phyloP scores from a whole-genome alignment of 2,329 filamentous ascomycete species.

The Domatiomyces catenatus region DNA sequence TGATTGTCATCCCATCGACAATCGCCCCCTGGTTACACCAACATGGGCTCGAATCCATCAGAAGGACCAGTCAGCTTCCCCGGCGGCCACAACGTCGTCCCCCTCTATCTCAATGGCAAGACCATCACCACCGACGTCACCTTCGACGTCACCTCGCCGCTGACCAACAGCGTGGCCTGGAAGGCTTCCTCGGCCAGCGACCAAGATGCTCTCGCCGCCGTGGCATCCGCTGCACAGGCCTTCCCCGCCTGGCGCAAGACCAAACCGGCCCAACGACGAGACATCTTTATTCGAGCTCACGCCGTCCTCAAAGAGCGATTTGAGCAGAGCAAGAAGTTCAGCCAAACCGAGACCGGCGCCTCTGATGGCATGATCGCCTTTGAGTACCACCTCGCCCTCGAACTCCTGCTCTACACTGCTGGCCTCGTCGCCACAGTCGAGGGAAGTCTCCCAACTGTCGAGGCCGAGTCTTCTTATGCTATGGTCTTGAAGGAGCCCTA shows the following conservation, averaged over 20 bases:
- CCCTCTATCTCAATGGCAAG: constrained; percentile 29
- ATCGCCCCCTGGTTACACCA: too few relatives aligned
- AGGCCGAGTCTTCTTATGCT: background rate
- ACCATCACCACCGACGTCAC: constrained; percentile 23
- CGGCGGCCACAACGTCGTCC: constrained; percentile 13
- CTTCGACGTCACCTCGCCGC: constrained; percentile 40
- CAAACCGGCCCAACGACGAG: constrained; percentile 44
- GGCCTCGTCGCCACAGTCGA: constrained; percentile 1
- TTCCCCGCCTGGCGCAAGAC: constrained; percentile 53
- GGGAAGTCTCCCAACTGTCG: background rate
- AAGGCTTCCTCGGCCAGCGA: constrained; percentile 42
- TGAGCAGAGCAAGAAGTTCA: constrained; percentile 47
- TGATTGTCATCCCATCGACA: too few relatives aligned
- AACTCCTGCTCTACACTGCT: constrained; percentile 1
- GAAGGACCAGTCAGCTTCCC: background rate
- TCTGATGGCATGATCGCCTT: constrained; percentile 22
- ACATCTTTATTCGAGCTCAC: constrained; percentile 53
- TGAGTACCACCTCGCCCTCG: constrained; percentile 1
- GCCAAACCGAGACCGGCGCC: constrained; percentile 43
- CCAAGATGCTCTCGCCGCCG: constrained; percentile 39
- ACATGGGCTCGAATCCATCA: background rate
- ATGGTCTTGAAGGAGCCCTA: constrained; percentile 45
- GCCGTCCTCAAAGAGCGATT: constrained; percentile 44
- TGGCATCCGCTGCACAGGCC: constrained; percentile 46
- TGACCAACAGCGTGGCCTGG: constrained; percentile 37